phyloP scores from a whole-genome alignment of 768 basidiomycete species.

The Mycena vulgaris region DNA sequence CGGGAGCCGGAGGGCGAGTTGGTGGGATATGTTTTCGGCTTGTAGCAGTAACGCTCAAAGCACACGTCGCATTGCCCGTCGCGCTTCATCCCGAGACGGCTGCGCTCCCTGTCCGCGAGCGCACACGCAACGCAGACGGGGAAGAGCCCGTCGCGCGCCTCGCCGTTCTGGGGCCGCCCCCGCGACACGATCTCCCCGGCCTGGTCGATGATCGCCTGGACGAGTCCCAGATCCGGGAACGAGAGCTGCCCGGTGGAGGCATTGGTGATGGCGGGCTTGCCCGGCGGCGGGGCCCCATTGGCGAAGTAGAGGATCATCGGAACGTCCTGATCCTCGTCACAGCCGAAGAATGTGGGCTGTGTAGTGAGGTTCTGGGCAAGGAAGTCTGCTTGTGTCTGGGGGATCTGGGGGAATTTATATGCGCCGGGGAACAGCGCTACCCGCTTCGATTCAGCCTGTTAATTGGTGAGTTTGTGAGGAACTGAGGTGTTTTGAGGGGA shows the following conservation, averaged over 20 bases:
- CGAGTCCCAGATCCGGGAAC: slow-evolving; percentile 54
- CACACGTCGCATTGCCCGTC: slow-evolving; percentile 48
- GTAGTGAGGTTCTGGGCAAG: slow-evolving; percentile 54
- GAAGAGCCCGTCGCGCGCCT: slow-evolving; percentile 57
- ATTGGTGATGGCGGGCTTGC: slow-evolving; percentile 56
- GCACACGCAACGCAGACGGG: slow-evolving; percentile 68
- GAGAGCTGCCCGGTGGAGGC: slow-evolving; percentile 56
- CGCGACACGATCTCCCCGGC: slow-evolving; percentile 59
- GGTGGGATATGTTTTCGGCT: not conserved
- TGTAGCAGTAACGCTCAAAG: slow-evolving; percentile 52
- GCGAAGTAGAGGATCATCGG: slow-evolving; percentile 73
- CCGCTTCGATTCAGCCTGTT: slow-evolving; percentile 30
- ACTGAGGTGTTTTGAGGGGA: not conserved
- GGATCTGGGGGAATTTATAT: slow-evolving; percentile 52
- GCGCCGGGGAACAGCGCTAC: slow-evolving; percentile 38
- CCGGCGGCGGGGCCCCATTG: slow-evolving; percentile 62
- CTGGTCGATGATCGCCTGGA: slow-evolving; percentile 61
- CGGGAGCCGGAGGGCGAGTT: not conserved
- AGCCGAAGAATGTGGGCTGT: slow-evolving; percentile 65
- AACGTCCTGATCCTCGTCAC: slow-evolving; percentile 50
- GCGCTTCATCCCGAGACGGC: slow-evolving; percentile 41
- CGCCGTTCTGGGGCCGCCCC: slow-evolving; percentile 51
- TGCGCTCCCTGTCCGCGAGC: slow-evolving; percentile 62
- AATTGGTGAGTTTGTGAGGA: not conserved
- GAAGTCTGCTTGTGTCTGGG: slow-evolving; percentile 46